Conservation (phyloP, 2,329 filamentous ascomycete species). For the Penicillium aurantiogriseum region DNA sequence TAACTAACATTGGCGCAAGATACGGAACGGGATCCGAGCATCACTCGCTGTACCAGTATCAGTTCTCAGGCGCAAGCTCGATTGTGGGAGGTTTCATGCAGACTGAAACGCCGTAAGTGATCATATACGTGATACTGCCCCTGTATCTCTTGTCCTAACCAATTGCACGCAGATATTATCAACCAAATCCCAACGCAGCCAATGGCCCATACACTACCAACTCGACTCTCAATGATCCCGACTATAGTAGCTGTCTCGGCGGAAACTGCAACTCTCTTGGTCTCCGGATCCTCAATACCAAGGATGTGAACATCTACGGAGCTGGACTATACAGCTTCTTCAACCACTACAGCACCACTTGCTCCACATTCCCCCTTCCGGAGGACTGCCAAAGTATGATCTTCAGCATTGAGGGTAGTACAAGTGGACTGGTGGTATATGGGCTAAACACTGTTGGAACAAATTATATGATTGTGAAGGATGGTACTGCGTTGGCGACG, state of each 20-base stretch:
- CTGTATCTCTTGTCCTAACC: background rate
- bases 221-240: slow-evolving; percentile 34
- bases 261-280: slow-evolving; percentile 48
- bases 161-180: slow-evolving; percentile 33
- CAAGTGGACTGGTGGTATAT: slow-evolving; percentile 40
- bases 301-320: slow-evolving; percentile 50
- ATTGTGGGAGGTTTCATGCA: slow-evolving; percentile 39
- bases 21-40: slow-evolving; percentile 49
- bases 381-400: slow-evolving; percentile 52
- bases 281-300: slow-evolving; percentile 48
- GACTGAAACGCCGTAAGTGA: slow-evolving; percentile 39
- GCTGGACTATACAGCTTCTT: slow-evolving; percentile 57
- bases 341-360: slow-evolving; percentile 50
- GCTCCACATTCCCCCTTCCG: slow-evolving; percentile 39
- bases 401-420: slow-evolving; percentile 46
- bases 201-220: slow-evolving; percentile 34
- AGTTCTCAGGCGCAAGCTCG: slow-evolving; percentile 40
- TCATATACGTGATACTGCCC: too few relatives aligned
- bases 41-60: slow-evolving; percentile 50
- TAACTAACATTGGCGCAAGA: slow-evolving; percentile 18
- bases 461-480: slow-evolving; percentile 47
- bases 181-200: slow-evolving; percentile 38
- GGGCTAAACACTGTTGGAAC: slow-evolving; percentile 50
- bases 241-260: slow-evolving; percentile 32
- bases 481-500: slow-evolving; percentile 45